These are phyloP conservation scores for Alternaria alternata DNA, from an alignment of 2,329 filamentous ascomycete species.

Conservation along the genomic window DNA sequence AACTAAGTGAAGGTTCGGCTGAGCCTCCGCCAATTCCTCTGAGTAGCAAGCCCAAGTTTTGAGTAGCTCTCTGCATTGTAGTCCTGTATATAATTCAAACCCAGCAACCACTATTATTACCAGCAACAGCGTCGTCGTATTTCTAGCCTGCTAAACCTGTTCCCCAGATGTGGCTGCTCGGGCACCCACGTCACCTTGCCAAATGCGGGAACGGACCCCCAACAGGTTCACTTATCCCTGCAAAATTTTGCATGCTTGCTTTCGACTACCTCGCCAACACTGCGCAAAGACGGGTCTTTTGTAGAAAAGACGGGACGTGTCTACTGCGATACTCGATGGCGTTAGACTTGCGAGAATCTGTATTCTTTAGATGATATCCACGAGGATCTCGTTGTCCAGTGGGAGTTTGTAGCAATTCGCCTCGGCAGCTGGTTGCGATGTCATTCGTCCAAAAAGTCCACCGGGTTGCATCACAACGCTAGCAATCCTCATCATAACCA, in stretches of 20 bases:
- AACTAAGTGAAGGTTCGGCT: slow-evolving; percentile 50
- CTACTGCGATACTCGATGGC: background rate
- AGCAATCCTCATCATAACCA: slow-evolving; percentile 24
- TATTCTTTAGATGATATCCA: background rate
- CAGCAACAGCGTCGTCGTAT: background rate
- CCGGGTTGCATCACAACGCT: slow-evolving; percentile 11
- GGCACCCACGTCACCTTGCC: slow-evolving; percentile 1
- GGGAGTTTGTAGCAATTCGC: slow-evolving; percentile 24
- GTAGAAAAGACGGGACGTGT: background rate
- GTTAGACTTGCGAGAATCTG: slow-evolving; percentile 29
- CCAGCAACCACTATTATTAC: background rate
- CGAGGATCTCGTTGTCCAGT: slow-evolving; percentile 13
- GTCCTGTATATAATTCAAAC: background rate
- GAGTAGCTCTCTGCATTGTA: background rate
- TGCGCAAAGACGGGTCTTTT: background rate
- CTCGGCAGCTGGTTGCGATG: slow-evolving; percentile 30
- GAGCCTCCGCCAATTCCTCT: slow-evolving; percentile 65
- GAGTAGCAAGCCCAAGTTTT: slow-evolving; percentile 62
- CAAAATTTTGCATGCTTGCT: background rate
- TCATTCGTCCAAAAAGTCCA: slow-evolving; percentile 26
- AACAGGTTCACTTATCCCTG: slow-evolving; percentile 12
- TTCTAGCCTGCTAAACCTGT: background rate
- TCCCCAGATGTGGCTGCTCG: slow-evolving; percentile 6
- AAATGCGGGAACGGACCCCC: slow-evolving; percentile 8
- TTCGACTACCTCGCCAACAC: background rate